Conservation (phyloP, 768 basidiomycete species). For the Candolleomyces aberdarensis region DNA sequence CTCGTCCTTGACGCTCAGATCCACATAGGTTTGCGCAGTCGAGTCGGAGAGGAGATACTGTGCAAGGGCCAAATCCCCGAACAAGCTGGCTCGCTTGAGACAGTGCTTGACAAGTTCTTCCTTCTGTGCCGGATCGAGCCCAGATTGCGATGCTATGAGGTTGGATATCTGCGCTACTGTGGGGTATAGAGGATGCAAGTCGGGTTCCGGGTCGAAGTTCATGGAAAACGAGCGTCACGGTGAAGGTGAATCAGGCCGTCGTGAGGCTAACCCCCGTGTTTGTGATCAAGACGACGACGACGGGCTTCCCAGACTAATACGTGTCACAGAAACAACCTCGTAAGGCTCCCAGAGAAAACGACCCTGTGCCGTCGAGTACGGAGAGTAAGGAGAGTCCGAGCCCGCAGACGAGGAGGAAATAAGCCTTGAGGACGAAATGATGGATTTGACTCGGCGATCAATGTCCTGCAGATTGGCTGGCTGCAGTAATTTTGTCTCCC, state of each 20-base stretch:
- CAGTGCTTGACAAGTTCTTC: conserved; percentile 70
- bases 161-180: conserved; percentile 57
- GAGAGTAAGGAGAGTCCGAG: neutral
- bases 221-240: conserved; percentile 25
- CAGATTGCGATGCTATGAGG: conserved; percentile 64
- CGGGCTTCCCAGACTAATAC: neutral
- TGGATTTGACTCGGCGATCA: conserved; percentile 10
- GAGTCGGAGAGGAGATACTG: conserved; percentile 70
- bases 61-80: conserved; percentile 70
- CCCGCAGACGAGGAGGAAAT: conserved; percentile 1
- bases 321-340: neutral
- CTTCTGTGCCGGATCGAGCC: conserved; percentile 66
- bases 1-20: conserved; percentile 73
- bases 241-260: neutral
- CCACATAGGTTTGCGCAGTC: conserved; percentile 62
- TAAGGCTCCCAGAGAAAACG: neutral
- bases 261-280: neutral
- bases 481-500: conserved; percentile 7
- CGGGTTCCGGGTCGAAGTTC: conserved; percentile 72
- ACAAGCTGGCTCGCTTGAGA: conserved; percentile 70
- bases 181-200: conserved; percentile 77
- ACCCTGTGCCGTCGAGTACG: neutral
- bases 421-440: conserved; percentile 1
- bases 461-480: neutral
- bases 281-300: neutral